Conservation (phyloP, 805 yeast species). For the Candida sithepensis region DNA sequence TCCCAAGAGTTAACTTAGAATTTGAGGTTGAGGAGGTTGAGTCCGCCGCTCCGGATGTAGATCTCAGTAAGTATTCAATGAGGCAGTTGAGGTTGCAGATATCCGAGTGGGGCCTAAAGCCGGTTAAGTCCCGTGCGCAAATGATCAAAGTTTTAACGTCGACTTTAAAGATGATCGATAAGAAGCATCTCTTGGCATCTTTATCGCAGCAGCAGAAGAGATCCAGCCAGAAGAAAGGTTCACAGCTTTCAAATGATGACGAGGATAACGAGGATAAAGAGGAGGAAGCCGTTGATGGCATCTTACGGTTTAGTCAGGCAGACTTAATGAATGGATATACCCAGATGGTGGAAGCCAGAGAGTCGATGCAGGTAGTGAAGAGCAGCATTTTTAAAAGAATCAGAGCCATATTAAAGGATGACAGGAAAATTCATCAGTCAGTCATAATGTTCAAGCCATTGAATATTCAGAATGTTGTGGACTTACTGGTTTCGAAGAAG, state of each 20-base stretch:
- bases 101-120: constrained; percentile 37
- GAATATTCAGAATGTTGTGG: constrained; percentile 15
- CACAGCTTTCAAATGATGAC: not conserved
- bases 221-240: constrained; percentile 1
- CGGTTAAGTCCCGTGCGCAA: constrained; percentile 29
- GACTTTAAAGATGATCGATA: constrained; percentile 20
- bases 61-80: constrained; percentile 16
- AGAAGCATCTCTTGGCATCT: constrained; percentile 1
- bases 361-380: constrained; percentile 7
- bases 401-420: constrained; percentile 12
- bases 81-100: constrained; percentile 24
- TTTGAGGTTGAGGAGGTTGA: not conserved
- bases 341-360: constrained; percentile 8
- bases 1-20: not conserved
- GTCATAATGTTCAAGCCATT: constrained; percentile 26
- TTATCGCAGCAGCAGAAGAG: not conserved
- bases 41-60: constrained; percentile 4
- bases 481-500: constrained; percentile 13
- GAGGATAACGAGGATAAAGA: not conserved
- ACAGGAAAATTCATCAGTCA: constrained; percentile 13
- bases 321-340: constrained; percentile 12
- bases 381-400: constrained; percentile 15
- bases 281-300: not conserved
- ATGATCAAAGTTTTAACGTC: constrained; percentile 32
- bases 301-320: constrained; percentile 15